These are phyloP conservation scores for Fusarium verticillioides DNA, from an alignment of 2,329 filamentous ascomycete species.

Conservation along the genomic window DNA sequence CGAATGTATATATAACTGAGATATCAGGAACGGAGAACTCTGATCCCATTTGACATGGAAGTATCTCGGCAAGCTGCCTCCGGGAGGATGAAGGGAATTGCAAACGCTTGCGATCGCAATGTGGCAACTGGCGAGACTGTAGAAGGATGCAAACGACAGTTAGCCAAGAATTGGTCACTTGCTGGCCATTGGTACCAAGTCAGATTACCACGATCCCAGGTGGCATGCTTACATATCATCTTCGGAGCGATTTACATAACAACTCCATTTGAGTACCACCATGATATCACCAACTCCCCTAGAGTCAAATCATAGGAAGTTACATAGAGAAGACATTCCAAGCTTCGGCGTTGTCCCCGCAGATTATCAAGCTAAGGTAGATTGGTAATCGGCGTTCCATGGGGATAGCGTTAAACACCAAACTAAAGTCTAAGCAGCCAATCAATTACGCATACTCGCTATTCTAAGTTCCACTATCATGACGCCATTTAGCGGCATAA, in stretches of 20 bases:
- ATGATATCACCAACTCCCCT: not conserved
- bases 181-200: not conserved
- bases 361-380: not conserved
- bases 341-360: not conserved
- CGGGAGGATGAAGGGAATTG: not conserved
- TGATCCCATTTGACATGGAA: not conserved
- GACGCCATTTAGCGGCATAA: not conserved
- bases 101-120: not conserved
- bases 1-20: not conserved
- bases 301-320: not conserved
- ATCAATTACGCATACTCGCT: not conserved
- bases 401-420: not conserved
- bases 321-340: not conserved
- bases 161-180: not conserved
- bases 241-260: not conserved
- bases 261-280: not conserved
- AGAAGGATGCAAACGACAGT: not conserved
- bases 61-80: not conserved
- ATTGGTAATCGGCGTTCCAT: slow-evolving; percentile 4
- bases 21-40: not conserved
- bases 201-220: no score
- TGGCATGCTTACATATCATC: not conserved
- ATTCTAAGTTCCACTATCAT: not conserved
- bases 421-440: not conserved
- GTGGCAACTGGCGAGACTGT: not conserved